Evolutionary conservation across 805 yeast species (phyloP), one percentile per base, ranked within the genome.

Genomic region (Candida odintsovae): DNA sequence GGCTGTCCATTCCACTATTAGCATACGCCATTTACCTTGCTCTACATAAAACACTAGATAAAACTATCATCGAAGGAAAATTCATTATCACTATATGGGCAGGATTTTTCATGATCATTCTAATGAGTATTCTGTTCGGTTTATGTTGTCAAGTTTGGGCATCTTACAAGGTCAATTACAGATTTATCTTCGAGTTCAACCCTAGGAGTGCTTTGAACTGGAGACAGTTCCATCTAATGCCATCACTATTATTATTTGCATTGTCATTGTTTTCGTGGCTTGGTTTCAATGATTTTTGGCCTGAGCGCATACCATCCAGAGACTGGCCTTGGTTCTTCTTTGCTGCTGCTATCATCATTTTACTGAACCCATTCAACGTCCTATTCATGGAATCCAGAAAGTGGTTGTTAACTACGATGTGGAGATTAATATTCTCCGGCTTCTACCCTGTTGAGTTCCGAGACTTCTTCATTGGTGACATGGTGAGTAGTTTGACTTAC

Each of bases 371-470:
- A 0, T 70, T 82, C 10, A 71, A 74, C 42, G 69, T 76, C 3
- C 64, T 81, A 38, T 82, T 71, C 56, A 72, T 76, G 33, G 66
- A 77, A n/a, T 75, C 95, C 10, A 74, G 97, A 53, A 73, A 73
- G 48, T 94, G 97, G 97, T 57, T 92, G 3, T 69, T 83, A 18
- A 66, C 82, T 13, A 82, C 95, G 0, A 46, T 82, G 1, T 77
- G 90, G 73, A 73, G 99, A 58, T 68, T 94, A 42, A 28, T 83
- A 0, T 70, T 86, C 10, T 85, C 96, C 1, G 98, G 98, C 0
- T 71, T 90, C 38, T 94, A 84, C 58, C 97, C 98, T 0, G 97
- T 94, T 45, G 98, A 92, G 66, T 94, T 94, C 61, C 75, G 90
- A 47, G 99, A 94, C 65, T 92, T 94, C 71, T 89, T 88, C 62